Base-by-base conservation (phyloP, 2,329 filamentous ascomycete species). In the Chaetothyriales sp. region DNA sequence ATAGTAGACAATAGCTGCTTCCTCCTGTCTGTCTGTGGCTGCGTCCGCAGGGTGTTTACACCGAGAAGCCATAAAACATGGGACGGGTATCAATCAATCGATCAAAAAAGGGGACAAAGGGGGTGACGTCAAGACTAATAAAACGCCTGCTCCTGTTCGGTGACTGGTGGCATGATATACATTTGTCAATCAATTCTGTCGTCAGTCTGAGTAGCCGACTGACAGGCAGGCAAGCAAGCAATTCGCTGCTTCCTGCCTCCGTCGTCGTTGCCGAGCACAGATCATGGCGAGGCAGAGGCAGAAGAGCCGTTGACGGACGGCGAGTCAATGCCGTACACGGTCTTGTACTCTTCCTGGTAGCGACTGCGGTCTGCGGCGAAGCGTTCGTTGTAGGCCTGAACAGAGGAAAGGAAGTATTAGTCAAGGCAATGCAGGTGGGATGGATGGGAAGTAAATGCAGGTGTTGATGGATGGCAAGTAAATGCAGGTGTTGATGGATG, bases 241-340 rank as follows among this genome's bases (percentile, higher is more conserved):
- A 25, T 25, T 25, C 22, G 6, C 6, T 25, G 22, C 22, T 6
- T 25, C 22, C 22, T 6, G 22, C 22, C 22, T 25, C 22, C 3
- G 6, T 25, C 22, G 22, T 25, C 22, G 22, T 25, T 4, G 10
- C 33, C 2, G 33, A 10, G 4, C 4, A 15, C 13, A 19, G 20
- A 13, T 28, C 20, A 47, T 22, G 46, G n/a, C 20, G 18, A 29
- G 18, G 46, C 9, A 18, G 25, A 18, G 6, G 13, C 44, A 46
- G 44, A 28, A n/a, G 33, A 18, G 33, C 9, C 19, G 18, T 20
- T 33, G 33, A 18, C 18, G 8, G 22, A 33, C 2, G 47, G 29
- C 7, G 63, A 50, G 6, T 63, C 61, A 44, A 61, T 55, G 22
- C 67, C 68, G 54, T 70, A 71, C 2, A 64, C 64, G 28, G 66